Evolutionary conservation across 306 rosid genomes (phyloP), one percentile per base, ranked within the genome.

Genomic region (Quercus mongolica): DNA sequence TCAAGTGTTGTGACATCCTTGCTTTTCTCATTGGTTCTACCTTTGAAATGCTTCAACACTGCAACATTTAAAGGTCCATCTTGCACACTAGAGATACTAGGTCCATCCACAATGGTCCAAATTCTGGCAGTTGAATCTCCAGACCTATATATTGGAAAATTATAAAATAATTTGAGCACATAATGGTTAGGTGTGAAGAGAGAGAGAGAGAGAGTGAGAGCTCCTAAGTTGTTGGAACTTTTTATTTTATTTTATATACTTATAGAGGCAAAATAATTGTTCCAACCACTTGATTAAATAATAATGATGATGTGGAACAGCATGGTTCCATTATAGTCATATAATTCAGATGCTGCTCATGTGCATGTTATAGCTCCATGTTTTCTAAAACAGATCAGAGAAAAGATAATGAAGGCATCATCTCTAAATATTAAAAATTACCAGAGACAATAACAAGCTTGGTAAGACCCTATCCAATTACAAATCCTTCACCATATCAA

Each of bases 51-150:
- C 78, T 72, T 86, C 56, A 90, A 77, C 78, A 88, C 92, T 26
- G 78, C 82, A 55, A 76, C 88, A 77, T 80, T 76, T 73, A 63
- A 46, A 12, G 85, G 68, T 30, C 71, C 89, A 76, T 81, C 80
- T 83, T 84, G 86, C 31, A 75, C 46, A 71, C 73, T 49, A 69
- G 90, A 75, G 78, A 78, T 78, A 73, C 84, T 73, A 59, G 83
- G 67, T 55, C 86, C 89, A 52, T 87, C 84, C 11, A 78, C 68
- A 26, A 86, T 78, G 74, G 82, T 82, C 94, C 94, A 90, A 78
- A 90, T 90, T 69, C 89, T 85, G 19, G 94, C 94, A 5, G 92
- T 90, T 76, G 94, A 87, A 83, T 90, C 94, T 75, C 94, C 94
- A 82, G 94, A 88, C 62, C 92, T 88, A 77, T 4, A 83, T 69